Conservation (phyloP, 208 protist species). For the Leishmania lainsoni region DNA sequence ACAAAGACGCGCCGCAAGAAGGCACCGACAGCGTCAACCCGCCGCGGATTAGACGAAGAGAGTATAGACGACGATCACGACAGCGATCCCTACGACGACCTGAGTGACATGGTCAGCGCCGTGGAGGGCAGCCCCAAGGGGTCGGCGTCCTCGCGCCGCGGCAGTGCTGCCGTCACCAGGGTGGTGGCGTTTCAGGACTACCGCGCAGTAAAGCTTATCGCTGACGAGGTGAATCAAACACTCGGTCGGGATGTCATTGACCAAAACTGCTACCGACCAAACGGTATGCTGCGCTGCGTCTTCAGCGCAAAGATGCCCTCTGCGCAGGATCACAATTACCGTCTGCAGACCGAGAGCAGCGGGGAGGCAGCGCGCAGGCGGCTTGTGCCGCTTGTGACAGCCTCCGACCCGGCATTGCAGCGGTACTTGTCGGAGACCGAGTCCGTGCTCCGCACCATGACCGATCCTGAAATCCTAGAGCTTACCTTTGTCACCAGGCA, state of each 20-base stretch:
- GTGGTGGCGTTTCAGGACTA: conserved; percentile 84
- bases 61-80: conserved; percentile 8
- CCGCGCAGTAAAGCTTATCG: conserved; percentile 72
- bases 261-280: conserved; percentile 66
- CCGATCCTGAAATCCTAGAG: conserved; percentile 71
- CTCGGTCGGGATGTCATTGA: conserved; percentile 69
- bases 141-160: background rate
- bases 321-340: conserved; percentile 27
- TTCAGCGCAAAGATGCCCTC: conserved; percentile 66
- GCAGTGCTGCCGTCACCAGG: conserved; percentile 12
- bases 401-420: conserved; percentile 55
- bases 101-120: conserved; percentile 46
- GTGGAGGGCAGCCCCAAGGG: conserved; percentile 33
- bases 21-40: background rate
- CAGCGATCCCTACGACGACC: conserved; percentile 35
- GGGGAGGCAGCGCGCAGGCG: conserved; percentile 26
- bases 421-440: conserved; percentile 52
- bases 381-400: conserved; percentile 50
- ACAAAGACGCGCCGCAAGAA: background rate
- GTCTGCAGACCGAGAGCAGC: conserved; percentile 6
- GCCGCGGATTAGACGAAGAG: conserved; percentile 3
- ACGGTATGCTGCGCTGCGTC: conserved; percentile 84
- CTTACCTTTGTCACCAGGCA: conserved; percentile 67
- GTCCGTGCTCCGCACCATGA: conserved; percentile 54
- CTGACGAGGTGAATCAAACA: conserved; percentile 78